These are phyloP conservation scores for Tilletia horrida DNA, from an alignment of 1,284 basidiomycete species.

Conservation along the genomic window DNA sequence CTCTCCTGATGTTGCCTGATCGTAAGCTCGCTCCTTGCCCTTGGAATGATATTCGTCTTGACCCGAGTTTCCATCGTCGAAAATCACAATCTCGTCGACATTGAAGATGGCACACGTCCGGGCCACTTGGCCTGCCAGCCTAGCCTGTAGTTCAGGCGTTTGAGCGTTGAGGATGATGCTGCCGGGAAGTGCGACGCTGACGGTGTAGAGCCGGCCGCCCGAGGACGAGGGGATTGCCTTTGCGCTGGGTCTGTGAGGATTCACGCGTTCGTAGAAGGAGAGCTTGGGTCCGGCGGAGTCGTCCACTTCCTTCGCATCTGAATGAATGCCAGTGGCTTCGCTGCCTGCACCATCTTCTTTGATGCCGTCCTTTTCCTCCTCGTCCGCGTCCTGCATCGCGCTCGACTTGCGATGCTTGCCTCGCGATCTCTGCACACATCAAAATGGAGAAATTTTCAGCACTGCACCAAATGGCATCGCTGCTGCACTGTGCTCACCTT, in stretches of 20 bases:
- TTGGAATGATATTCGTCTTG: no score
- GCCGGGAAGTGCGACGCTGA: conserved; percentile 51
- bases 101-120: conserved; percentile 54
- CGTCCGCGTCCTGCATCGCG: not conserved
- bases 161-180: conserved; percentile 53
- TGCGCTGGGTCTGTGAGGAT: conserved; percentile 40
- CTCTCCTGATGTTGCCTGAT: not conserved
- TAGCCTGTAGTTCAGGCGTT: conserved; percentile 47
- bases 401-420: conserved; percentile 9
- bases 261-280: conserved; percentile 23
- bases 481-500: conserved; percentile 13
- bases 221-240: conserved; percentile 25
- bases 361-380: not conserved
- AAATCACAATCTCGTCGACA: conserved; percentile 54
- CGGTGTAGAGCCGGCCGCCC: conserved; percentile 34
- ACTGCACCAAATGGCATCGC: not conserved
- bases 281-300: conserved; percentile 11
- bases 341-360: not conserved
- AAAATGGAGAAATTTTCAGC: no score
- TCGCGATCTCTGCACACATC: conserved; percentile 5
- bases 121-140: conserved; percentile 44
- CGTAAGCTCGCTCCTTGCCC: conserved; percentile 5
- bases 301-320: not conserved
- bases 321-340: not conserved
- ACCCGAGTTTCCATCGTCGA: conserved; percentile 32